These are phyloP conservation scores for Brettanomyces naardenensis DNA, from an alignment of 805 yeast species.

Conservation along the genomic window DNA sequence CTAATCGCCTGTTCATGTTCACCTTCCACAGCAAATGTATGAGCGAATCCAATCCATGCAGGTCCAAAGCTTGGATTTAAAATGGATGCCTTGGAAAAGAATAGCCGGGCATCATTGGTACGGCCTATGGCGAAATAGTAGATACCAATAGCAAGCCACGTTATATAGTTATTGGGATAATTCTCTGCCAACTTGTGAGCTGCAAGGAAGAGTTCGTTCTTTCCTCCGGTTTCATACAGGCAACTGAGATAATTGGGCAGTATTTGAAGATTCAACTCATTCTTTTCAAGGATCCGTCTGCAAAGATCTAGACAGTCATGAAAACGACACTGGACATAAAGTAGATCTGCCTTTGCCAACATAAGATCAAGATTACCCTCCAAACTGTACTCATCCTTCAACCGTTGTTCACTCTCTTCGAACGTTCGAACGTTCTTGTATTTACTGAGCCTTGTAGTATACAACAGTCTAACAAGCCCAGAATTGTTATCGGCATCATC, in stretches of 20 bases:
- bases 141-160: constrained; percentile 91
- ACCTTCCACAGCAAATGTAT: constrained; percentile 95
- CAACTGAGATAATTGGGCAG: constrained; percentile 79
- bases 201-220: constrained; percentile 67
- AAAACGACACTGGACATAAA: constrained; percentile 71
- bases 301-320: constrained; percentile 70
- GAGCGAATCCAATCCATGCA: constrained; percentile 98
- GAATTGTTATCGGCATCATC: constrained; percentile 71
- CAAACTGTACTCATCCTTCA: constrained; percentile 67
- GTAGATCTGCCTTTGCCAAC: constrained; percentile 57
- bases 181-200: constrained; percentile 83
- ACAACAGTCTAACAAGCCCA: constrained; percentile 69
- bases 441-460: constrained; percentile 70
- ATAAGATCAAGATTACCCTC: constrained; percentile 64
- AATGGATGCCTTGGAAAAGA: constrained; percentile 82
- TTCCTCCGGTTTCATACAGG: constrained; percentile 75
- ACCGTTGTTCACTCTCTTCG: constrained; percentile 56
- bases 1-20: constrained; percentile 98
- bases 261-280: constrained; percentile 62
- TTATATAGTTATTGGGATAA: constrained; percentile 71
- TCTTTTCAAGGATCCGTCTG: constrained; percentile 49
- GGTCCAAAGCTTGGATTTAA: constrained; percentile 85
- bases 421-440: constrained; percentile 51
- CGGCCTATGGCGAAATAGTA: constrained; percentile 74
- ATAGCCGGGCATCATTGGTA: constrained; percentile 75